Evolutionary conservation across 2,329 filamentous ascomycete genomes (phyloP), one percentile per base, ranked within the genome.

Genomic region (Fusarium sublunatum): DNA sequence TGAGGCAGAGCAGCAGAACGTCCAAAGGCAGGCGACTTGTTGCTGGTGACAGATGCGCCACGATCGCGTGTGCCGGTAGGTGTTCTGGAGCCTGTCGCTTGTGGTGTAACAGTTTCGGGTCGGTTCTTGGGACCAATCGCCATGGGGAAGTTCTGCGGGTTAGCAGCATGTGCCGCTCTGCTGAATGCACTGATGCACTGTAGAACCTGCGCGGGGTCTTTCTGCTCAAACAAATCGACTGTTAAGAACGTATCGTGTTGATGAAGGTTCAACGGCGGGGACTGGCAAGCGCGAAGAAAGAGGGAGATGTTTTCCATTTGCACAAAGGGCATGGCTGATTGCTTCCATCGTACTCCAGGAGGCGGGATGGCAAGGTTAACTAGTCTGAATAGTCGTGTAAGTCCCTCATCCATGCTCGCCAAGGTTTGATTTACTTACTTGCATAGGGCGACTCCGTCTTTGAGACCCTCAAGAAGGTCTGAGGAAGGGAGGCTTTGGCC

Each of bases 261-360:
- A 55, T 92, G 93, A 58, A 99, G 87, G 76, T 89, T 93, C 48
- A 99, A 82, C 1, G 95, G 95, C 25, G 91, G 87, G 46, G 86
- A 82, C 77, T 97, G 91, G 81, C 93, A 96, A 58, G 92, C 93
- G 72, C 87, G 88, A 50, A 99, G 87, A 78, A 97, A 99, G 74
- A 96, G 92, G 5, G 93, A 96, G 73, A 99, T 97, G 75, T 99
- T 99, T 77, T 99, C 95, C 93, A 98, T 98, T 78, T 99, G 95
- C 36, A 98, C 94, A 75, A 99, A 99, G 0, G 95, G 95, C 94
- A 98, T 98, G 36, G 88, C 80, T 1, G 93, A 97, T 73, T 90
- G 84, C 79, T 98, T 98, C 85, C 91, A 98, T 76, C 90, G 92
- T 78, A 97, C 86, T 29, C 90, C 90, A 1, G 91, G 91, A 13